Evolutionary conservation across 139 green algal species (phyloP).

Genomic region (Limnomonas spitsbergensis): DNA sequence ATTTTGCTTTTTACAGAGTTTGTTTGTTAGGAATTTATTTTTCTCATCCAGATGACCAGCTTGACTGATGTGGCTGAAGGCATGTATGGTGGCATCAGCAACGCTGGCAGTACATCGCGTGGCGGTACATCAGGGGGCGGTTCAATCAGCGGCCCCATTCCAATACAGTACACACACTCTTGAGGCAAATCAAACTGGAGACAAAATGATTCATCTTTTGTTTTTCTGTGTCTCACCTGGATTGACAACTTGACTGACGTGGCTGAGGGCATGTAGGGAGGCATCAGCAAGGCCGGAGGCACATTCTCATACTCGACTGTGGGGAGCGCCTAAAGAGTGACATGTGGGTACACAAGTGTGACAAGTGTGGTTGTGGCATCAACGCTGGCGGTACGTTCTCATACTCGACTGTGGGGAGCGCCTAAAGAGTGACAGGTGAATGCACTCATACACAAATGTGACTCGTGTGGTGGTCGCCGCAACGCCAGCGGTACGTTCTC

Average conservation of each 20-base stretch:
- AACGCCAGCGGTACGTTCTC: conserved; percentile 73
- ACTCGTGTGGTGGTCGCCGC: conserved; percentile 67
- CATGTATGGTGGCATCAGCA: conserved; percentile 74
- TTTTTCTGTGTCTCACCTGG: conserved; percentile 48
- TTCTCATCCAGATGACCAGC: conserved; percentile 47
- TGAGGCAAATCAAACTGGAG: too few relatives aligned
- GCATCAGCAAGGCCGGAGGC: conserved; percentile 69
- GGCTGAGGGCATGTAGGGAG: conserved; percentile 49
- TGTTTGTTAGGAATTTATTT: too few relatives aligned
- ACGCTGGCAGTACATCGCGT: conserved; percentile 66
- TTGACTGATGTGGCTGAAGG: conserved; percentile 31
- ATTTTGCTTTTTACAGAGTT: too few relatives aligned
- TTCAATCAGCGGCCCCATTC: too few relatives aligned
- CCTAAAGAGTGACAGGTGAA: too few relatives aligned
- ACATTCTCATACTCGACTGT: conserved; percentile 75
- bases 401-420: conserved; percentile 50
- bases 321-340: conserved; percentile 6
- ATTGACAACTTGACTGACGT: conserved; percentile 35
- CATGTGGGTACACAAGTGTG: too few relatives aligned
- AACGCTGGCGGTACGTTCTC: conserved; percentile 73
- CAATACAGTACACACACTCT: too few relatives aligned
- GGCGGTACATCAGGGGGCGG: too few relatives aligned
- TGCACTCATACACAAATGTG: too few relatives aligned
- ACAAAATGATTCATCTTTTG: too few relatives aligned
- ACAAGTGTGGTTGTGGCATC: conserved; percentile 67